phyloP scores from a whole-genome alignment of 441 rosid genomes.

The Bruguiera hainesii region DNA sequence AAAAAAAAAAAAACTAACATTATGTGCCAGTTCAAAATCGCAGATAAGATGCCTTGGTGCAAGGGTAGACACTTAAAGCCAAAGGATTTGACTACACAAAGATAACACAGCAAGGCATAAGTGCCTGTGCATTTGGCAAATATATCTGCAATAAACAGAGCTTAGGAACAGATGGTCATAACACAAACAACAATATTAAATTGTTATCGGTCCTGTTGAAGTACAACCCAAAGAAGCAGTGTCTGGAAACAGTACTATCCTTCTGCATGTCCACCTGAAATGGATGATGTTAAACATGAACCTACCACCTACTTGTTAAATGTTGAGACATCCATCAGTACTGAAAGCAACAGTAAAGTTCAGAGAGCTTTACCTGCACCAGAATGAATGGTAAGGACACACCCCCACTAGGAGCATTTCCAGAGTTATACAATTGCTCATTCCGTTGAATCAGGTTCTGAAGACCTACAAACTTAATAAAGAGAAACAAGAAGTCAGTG shows the following conservation, averaged over 20 bases:
- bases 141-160: no score
- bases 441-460: constrained; percentile 83
- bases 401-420: constrained; percentile 81
- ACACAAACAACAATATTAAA: neutral
- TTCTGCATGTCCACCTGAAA: constrained; percentile 6
- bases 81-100: no score
- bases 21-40: neutral
- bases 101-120: no score
- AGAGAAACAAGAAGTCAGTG: constrained; percentile 21
- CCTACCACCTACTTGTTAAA: neutral
- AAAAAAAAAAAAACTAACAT: neutral
- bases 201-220: neutral
- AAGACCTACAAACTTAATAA: constrained; percentile 72
- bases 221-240: neutral
- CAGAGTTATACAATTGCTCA: constrained; percentile 76
- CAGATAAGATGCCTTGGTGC: no score
- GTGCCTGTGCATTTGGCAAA: no score
- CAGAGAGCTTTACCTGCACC: constrained; percentile 70
- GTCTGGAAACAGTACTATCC: neutral
- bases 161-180: neutral
- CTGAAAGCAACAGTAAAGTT: constrained; percentile 5
- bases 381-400: constrained; percentile 94
- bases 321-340: neutral
- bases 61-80: no score
- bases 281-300: neutral